Evolutionary conservation across 2,329 filamentous ascomycete species (phyloP).

Genomic region (Coleophoma crateriformis): DNA sequence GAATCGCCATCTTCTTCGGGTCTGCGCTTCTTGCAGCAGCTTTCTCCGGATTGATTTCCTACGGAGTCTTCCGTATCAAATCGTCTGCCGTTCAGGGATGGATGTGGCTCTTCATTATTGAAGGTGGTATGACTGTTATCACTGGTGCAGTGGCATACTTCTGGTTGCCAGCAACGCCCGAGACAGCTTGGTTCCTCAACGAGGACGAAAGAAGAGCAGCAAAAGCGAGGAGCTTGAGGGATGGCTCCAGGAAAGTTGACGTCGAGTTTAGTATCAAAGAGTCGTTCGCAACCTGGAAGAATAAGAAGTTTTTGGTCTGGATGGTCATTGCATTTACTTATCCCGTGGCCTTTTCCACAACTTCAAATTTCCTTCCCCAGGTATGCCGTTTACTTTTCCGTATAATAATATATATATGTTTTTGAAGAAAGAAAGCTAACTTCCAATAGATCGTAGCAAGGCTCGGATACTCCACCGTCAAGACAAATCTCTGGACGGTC

Average conservation of each 20-base stretch:
- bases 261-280: conserved; percentile 32
- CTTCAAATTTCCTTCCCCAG: conserved; percentile 41
- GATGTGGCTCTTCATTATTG: conserved; percentile 39
- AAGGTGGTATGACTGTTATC: conserved; percentile 31
- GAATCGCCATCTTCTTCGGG: conserved; percentile 38
- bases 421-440: not conserved
- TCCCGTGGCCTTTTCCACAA: conserved; percentile 38
- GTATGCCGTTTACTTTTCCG: conserved; percentile 10
- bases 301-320: conserved; percentile 36
- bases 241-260: conserved; percentile 34
- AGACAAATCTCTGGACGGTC: conserved; percentile 43
- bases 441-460: conserved; percentile 32
- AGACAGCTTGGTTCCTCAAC: conserved; percentile 9
- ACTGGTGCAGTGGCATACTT: conserved; percentile 13
- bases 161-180: conserved; percentile 4
- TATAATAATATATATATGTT: not conserved
- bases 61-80: conserved; percentile 42
- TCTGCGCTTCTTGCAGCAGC: conserved; percentile 33
- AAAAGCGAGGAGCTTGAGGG: conserved; percentile 34
- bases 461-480: conserved; percentile 36
- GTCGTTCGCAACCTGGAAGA: conserved; percentile 36
- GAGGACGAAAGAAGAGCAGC: conserved; percentile 30
- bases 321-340: conserved; percentile 41
- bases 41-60: conserved; percentile 32
- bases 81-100: conserved; percentile 35